Evolutionary conservation across 257 asterid genomes (phyloP).

Genomic region (Jacaranda copaia): DNA sequence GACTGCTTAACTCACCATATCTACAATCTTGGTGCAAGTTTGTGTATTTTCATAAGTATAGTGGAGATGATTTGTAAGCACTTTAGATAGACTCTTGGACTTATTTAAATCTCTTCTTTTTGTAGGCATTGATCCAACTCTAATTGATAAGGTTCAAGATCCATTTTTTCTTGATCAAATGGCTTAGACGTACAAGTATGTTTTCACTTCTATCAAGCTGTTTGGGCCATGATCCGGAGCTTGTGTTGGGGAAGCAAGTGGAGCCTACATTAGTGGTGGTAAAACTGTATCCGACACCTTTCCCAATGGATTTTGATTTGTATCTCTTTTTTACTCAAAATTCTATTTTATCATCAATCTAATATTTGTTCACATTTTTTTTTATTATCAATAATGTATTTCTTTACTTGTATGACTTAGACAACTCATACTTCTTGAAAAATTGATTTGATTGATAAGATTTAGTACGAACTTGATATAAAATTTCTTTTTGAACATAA

Average conservation of each 20-base stretch:
- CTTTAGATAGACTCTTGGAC: no score
- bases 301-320: conserved; percentile 81
- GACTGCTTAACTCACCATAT: conserved; percentile 82
- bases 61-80: no score
- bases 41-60: no score
- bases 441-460: no score
- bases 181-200: conserved; percentile 56
- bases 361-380: no score
- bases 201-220: conserved; percentile 39
- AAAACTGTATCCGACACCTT: conserved; percentile 73
- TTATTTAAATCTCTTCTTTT: no score
- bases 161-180: conserved; percentile 61
- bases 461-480: no score
- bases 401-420: no score
- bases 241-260: conserved; percentile 94
- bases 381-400: no score
- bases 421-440: no score
- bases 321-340: conserved; percentile 82
- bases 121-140: conserved; percentile 61
- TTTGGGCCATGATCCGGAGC: conserved; percentile 72
- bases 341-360: no score
- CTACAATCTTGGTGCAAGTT: conserved; percentile 89
- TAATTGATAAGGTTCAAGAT: conserved; percentile 68
- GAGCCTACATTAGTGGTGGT: conserved; percentile 89
- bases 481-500: no score